Conservation (phyloP, 2,329 filamentous ascomycete species). For the Epichloe gansuensis region DNA sequence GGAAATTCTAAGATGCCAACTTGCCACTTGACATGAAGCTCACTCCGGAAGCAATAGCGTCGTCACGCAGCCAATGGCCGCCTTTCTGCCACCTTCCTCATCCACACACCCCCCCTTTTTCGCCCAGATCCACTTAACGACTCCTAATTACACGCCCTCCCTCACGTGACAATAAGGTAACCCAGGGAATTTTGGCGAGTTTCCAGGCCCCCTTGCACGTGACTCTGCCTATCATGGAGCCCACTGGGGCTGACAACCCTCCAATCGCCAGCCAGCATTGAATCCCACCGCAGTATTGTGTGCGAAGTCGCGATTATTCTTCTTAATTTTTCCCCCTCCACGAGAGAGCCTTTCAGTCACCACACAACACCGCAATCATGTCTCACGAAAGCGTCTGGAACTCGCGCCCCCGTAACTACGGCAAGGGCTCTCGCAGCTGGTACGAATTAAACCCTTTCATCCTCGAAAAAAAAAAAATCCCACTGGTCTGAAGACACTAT, state of each 20-base stretch:
- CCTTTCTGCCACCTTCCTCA: conserved; percentile 2
- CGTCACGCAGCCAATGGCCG: neutral
- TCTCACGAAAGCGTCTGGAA: conserved; percentile 95
- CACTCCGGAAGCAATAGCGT: neutral
- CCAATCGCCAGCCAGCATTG: conserved; percentile 20
- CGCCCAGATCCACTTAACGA: neutral
- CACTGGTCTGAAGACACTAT: neutral
- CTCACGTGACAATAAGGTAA: conserved; percentile 13
- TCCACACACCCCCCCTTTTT: neutral
- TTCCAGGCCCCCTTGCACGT: conserved; percentile 1
- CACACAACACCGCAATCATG: conserved; percentile 33
- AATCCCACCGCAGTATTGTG: conserved; percentile 4
- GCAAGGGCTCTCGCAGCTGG: conserved; percentile 91
- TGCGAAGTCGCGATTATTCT: conserved; percentile 6
- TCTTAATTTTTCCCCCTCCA: conserved; percentile 10
- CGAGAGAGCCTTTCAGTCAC: conserved; percentile 10
- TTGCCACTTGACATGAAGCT: conserved; percentile 1
- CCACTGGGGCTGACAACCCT: conserved; percentile 26
- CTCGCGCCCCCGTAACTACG: conserved; percentile 92
- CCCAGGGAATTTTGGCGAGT: neutral
- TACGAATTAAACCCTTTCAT: conserved; percentile 37
- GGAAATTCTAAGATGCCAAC: neutral
- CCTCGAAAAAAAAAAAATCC: neutral
- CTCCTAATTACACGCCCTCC: neutral
- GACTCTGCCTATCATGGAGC: neutral